Conservation (phyloP, 305 asterid species). For the Fraxinus nigra region DNA sequence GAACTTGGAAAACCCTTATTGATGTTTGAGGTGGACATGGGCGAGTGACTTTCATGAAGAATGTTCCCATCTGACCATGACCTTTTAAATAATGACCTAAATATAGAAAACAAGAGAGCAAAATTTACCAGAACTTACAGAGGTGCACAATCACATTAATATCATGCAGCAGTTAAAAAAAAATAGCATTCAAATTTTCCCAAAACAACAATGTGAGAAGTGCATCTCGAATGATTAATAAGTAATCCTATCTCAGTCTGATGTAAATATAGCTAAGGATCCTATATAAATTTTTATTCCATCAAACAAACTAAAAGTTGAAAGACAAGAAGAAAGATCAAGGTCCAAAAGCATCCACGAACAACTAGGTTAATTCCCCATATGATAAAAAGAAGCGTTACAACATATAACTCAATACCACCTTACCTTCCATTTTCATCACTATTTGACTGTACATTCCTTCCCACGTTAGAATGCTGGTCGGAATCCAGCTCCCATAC, state of each 20-base stretch:
- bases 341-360: not conserved
- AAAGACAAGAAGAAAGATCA: not conserved
- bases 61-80: conserved; percentile 92
- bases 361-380: not conserved
- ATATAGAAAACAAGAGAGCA: conserved; percentile 26
- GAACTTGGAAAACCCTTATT: conserved; percentile 41
- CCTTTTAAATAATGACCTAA: conserved; percentile 65
- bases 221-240: not conserved
- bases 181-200: not conserved
- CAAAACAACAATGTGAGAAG: not conserved
- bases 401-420: not conserved
- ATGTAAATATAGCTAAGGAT: not conserved
- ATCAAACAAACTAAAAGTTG: not conserved
- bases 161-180: conserved; percentile 3
- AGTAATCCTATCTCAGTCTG: not conserved
- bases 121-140: conserved; percentile 12
- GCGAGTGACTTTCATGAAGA: conserved; percentile 57
- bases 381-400: not conserved
- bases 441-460: conserved; percentile 48
- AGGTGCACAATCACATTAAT: not conserved
- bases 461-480: conserved; percentile 54
- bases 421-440: conserved; percentile 56
- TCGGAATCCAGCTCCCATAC: conserved; percentile 87
- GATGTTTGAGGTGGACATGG: conserved; percentile 38
- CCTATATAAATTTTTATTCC: not conserved